Evolutionary conservation across 2,329 filamentous ascomycete species (phyloP).

Genomic region (Coleophoma eucalyptorum): DNA sequence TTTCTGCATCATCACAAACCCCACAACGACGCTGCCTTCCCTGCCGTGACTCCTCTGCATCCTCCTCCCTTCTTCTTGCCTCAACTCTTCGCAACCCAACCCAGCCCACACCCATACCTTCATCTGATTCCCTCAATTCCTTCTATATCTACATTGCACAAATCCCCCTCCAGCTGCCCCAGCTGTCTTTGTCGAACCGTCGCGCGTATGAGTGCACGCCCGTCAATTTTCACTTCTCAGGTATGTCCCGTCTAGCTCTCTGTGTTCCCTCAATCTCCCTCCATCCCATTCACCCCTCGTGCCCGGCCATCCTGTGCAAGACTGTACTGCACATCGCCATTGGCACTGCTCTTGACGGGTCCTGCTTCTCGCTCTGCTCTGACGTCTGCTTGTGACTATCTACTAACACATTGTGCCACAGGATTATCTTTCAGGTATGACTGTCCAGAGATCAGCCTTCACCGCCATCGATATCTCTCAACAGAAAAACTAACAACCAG

Average conservation of each 20-base stretch:
- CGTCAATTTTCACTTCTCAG: slow-evolving; percentile 84
- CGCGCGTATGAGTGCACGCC: slow-evolving; percentile 83
- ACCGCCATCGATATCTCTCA: slow-evolving; percentile 9
- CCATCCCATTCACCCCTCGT: not conserved
- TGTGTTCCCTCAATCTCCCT: not conserved
- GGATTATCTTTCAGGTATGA: slow-evolving; percentile 72
- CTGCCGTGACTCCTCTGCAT: not conserved
- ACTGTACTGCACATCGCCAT: not conserved
- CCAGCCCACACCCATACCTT: not conserved
- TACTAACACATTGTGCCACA: slow-evolving; percentile 41
- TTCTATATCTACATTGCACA: no score
- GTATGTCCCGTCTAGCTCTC: slow-evolving; percentile 40
- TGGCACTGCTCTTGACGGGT: slow-evolving; percentile 3
- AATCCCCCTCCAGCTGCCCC: slow-evolving; percentile 1
- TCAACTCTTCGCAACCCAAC: not conserved
- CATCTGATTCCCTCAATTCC: no score
- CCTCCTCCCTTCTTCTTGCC: not conserved
- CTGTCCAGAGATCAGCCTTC: slow-evolving; percentile 8
- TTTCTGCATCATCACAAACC: not conserved
- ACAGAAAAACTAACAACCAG: slow-evolving; percentile 12
- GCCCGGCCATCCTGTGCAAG: not conserved
- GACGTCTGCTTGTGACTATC: slow-evolving; percentile 13
- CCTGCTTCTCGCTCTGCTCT: slow-evolving; percentile 4
- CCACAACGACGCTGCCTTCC: not conserved
- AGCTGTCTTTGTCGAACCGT: slow-evolving; percentile 12